Evolutionary conservation across 1,284 basidiomycete genomes (phyloP).

Genomic region (Boletellus deceptivus): DNA sequence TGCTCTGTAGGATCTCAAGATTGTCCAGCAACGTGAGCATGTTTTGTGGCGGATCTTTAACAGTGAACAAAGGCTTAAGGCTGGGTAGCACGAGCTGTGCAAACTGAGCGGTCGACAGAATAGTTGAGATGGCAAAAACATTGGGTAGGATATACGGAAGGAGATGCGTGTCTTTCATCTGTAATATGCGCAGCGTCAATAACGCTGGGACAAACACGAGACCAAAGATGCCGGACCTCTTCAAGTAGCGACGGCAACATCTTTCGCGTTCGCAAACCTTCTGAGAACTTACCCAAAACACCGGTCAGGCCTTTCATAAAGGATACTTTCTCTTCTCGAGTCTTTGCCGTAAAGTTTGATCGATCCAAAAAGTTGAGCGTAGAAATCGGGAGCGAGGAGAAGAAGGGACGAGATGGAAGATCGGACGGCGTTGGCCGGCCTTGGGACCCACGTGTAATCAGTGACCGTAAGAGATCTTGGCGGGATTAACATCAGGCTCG

Average conservation of each 20-base stretch:
- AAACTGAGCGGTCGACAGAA: constrained; percentile 81
- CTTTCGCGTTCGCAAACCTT: constrained; percentile 84
- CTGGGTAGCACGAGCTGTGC: constrained; percentile 80
- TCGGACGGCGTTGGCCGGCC: constrained; percentile 74
- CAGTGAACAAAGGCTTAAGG: constrained; percentile 84
- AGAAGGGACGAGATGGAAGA: constrained; percentile 84
- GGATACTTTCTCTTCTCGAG: constrained; percentile 92
- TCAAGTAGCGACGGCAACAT: constrained; percentile 94
- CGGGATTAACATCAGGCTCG: constrained; percentile 10
- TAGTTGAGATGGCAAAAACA: constrained; percentile 88
- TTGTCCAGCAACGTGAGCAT: constrained; percentile 93
- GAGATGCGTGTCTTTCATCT: constrained; percentile 93
- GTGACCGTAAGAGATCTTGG: constrained; percentile 70
- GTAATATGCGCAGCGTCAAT: constrained; percentile 13
- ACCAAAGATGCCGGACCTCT: constrained; percentile 55
- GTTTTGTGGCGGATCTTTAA: constrained; percentile 97
- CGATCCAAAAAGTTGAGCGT: constrained; percentile 96
- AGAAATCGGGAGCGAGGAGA: constrained; percentile 95
- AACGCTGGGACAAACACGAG: not conserved
- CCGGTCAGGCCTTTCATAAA: constrained; percentile 89
- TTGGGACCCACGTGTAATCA: constrained; percentile 78
- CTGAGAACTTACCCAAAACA: constrained; percentile 86
- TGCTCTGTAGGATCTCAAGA: constrained; percentile 82
- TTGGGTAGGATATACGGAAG: constrained; percentile 97
- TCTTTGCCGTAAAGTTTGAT: constrained; percentile 92